phyloP scores from a whole-genome alignment of 1,139 yeast genomes.

The Hemisphaericaspora subhashii region DNA sequence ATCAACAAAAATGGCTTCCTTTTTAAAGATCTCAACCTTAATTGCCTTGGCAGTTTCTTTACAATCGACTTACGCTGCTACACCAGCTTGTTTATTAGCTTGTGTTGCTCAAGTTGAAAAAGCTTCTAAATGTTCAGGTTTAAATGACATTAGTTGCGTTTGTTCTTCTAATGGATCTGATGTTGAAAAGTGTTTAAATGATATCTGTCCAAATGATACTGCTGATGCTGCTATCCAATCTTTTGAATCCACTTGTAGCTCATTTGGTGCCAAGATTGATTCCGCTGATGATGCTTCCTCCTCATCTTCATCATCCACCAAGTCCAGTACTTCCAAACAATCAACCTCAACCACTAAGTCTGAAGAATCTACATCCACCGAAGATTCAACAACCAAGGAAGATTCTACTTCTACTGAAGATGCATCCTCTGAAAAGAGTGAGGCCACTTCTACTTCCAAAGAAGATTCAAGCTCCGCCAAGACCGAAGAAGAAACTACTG shows the following conservation, averaged over 20 bases:
- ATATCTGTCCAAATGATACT: slow-evolving; percentile 63
- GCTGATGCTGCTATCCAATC: slow-evolving; percentile 57
- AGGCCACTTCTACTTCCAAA: slow-evolving; percentile 16
- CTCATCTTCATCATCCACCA: slow-evolving; percentile 23
- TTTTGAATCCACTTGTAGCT: slow-evolving; percentile 55
- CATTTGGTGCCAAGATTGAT: slow-evolving; percentile 24
- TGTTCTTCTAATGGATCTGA: slow-evolving; percentile 54
- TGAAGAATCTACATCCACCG: slow-evolving; percentile 13
- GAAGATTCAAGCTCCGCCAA: slow-evolving; percentile 18
- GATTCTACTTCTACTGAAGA: slow-evolving; percentile 17
- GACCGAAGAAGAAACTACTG: slow-evolving; percentile 7
- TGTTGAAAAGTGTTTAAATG: slow-evolving; percentile 59
- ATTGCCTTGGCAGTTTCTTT: slow-evolving; percentile 53
- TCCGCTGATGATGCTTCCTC: slow-evolving; percentile 24
- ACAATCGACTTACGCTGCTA: slow-evolving; percentile 60
- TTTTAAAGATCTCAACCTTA: slow-evolving; percentile 41
- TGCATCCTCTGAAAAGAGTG: slow-evolving; percentile 10
- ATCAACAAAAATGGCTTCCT: slow-evolving; percentile 14
- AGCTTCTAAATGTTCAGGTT: slow-evolving; percentile 53
- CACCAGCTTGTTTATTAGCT: slow-evolving; percentile 88
- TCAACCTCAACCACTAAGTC: slow-evolving; percentile 24
- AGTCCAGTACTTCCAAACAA: slow-evolving; percentile 32
- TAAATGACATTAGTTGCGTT: slow-evolving; percentile 65
- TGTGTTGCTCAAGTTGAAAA: slow-evolving; percentile 75
- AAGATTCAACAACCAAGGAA: slow-evolving; percentile 25